A percentile compares a stretch with the other conserved stretches of the same genome.
Evolutionary conservation across 768 basidiomycete genomes (phyloP).

Genomic region (Hericium erinaceus): DNA sequence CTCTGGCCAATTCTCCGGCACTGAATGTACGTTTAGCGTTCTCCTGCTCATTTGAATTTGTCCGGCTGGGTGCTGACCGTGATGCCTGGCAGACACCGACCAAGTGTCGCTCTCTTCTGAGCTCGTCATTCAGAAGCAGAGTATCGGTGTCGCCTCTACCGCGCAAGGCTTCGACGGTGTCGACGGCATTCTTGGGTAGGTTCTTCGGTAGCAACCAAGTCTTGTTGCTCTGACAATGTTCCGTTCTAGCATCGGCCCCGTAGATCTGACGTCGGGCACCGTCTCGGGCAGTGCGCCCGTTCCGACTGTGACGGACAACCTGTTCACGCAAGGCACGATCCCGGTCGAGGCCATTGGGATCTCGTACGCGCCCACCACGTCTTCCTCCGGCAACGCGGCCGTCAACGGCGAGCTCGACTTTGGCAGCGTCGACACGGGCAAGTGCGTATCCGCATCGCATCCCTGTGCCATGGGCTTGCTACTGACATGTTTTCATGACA

Average conservation of each 20-base stretch:
- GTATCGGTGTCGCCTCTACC: conserved; percentile 26
- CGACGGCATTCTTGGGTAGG: conserved; percentile 30
- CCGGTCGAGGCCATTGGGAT: conserved; percentile 16
- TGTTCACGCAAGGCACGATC: conserved; percentile 19
- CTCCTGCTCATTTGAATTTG: background rate
- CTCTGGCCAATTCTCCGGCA: conserved; percentile 5
- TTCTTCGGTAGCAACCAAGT: background rate
- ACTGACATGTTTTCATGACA: background rate
- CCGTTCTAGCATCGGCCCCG: conserved; percentile 22
- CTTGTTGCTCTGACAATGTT: background rate
- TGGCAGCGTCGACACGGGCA: conserved; percentile 21
- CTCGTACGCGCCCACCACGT: conserved; percentile 18
- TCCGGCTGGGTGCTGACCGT: background rate
- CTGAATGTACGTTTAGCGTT: conserved; percentile 3
- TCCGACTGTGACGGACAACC: conserved; percentile 26
- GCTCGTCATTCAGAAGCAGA: conserved; percentile 20
- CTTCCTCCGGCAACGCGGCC: background rate
- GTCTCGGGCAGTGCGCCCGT: conserved; percentile 7
- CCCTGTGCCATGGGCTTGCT: background rate
- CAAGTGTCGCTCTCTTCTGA: conserved; percentile 3
- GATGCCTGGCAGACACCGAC: conserved; percentile 2
- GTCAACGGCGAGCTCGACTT: conserved; percentile 24
- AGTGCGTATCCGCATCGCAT: conserved; percentile 3
- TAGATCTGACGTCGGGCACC: conserved; percentile 21
- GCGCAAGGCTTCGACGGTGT: conserved; percentile 21